Evolutionary conservation across 306 rosid species (phyloP), one percentile per base, ranked within the genome.

Genomic region (Vicia sativa): DNA sequence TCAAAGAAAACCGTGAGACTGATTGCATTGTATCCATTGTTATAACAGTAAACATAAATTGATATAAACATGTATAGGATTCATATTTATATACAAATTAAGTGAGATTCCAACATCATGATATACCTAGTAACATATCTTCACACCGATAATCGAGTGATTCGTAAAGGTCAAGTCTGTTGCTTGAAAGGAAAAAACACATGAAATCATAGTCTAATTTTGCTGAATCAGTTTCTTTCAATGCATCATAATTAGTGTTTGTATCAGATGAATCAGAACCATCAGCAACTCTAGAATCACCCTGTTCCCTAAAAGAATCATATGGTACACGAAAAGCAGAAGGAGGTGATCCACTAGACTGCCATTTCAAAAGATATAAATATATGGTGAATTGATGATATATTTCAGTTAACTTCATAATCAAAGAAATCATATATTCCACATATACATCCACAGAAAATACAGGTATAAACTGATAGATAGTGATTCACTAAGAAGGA

Each of bases 261-360:
- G 54, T 44, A 25, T 69, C 90, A 75, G 77, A 59, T 3, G 54
- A 31, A 54, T 72, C 78, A 49, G 80, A 75, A 76, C 71, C 57
- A n/a, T 81, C 83, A 58, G 49, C 67, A 62, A 44, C 75, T 55
- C 78, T 50, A 79, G 72, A 73, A 71, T 55, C 84, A 70, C 65
- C 69, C 58, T 81, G 88, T 81, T 80, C 82, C 79, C 76, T 74
- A 86, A 88, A 93, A 83, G 91, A 84, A 71, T 93, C 78, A 53
- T 90, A 90, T 1, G 96, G 97, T 72, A 93, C 81, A 73, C 73
- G 79, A 83, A 93, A 93, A 60, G 98, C 91, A 76, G 96, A 93
- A 46, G 95, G 98, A 83, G 98, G 98, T 75, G 93, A 90, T 74
- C 98, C 98, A 80, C 91, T 88, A 60, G 91, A 88, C 98, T 93